Conservation (phyloP, 2,329 filamentous ascomycete genomes). For the Keithomyces neogunnii region DNA sequence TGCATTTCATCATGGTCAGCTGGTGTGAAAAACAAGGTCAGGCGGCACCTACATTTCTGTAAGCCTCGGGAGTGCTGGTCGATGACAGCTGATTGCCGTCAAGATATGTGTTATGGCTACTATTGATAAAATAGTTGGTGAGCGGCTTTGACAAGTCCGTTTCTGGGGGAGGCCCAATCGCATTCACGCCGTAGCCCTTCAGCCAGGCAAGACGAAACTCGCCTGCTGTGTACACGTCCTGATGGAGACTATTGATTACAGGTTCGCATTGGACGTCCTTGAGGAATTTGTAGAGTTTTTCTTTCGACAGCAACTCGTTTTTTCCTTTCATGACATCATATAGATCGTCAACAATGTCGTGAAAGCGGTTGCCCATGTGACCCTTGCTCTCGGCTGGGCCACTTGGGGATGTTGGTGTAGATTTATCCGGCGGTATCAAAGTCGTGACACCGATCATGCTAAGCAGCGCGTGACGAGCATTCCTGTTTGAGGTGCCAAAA, state of each 20-base stretch:
- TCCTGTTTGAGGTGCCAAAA: constrained; percentile 26
- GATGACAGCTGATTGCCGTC: constrained; percentile 79
- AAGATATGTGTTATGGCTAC: constrained; percentile 91
- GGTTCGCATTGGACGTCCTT: constrained; percentile 38
- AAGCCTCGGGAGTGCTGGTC: constrained; percentile 67
- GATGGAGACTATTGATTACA: constrained; percentile 21
- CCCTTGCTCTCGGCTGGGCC: constrained; percentile 18
- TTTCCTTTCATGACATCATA: constrained; percentile 36
- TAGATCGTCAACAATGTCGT: constrained; percentile 37
- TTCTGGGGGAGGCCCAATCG: constrained; percentile 32
- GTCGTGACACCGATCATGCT: constrained; percentile 26
- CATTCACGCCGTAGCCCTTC: constrained; percentile 33
- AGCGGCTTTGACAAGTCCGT: constrained; percentile 60
- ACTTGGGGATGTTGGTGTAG: constrained; percentile 16
- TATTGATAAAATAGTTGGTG: constrained; percentile 88
- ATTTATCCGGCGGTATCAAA: constrained; percentile 15
- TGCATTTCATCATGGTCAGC: constrained; percentile 20
- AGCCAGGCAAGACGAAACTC: constrained; percentile 44
- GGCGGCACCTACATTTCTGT: constrained; percentile 54
- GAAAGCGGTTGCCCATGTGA: constrained; percentile 39
- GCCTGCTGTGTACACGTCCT: constrained; percentile 34
- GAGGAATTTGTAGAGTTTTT: constrained; percentile 41
- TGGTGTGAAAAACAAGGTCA: not conserved
- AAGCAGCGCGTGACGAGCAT: constrained; percentile 19
- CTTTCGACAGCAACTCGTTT: constrained; percentile 19